Conservation (phyloP, 129 eudicot species). For the Arctium lappa region DNA sequence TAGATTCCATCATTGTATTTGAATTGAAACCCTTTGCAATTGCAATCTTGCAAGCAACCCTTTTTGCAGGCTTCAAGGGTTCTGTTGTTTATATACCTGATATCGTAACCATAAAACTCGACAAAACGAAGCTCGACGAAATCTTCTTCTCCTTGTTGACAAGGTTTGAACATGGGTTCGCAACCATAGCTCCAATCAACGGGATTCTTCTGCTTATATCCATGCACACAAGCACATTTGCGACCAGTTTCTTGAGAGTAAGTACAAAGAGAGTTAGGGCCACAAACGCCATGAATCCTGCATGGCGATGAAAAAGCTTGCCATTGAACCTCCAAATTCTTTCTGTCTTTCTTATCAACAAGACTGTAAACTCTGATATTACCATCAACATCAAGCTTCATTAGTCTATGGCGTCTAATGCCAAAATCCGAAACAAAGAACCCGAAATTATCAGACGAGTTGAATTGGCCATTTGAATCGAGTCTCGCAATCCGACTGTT, state of each 20-base stretch:
- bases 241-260: conserved; percentile 21
- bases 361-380: conserved; percentile 46
- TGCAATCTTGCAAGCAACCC: conserved; percentile 25
- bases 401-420: conserved; percentile 15
- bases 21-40: conserved; percentile 48
- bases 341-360: background rate
- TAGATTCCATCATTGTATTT: conserved; percentile 11
- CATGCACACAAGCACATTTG: conserved; percentile 36
- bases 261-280: conserved; percentile 39
- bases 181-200: conserved; percentile 43
- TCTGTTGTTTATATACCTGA: conserved; percentile 1
- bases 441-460: conserved; percentile 32
- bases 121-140: conserved; percentile 19
- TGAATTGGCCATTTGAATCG: conserved; percentile 31
- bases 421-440: conserved; percentile 41
- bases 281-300: conserved; percentile 46
- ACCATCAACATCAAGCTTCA: conserved; percentile 52
- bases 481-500: conserved; percentile 30
- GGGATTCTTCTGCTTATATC: conserved; percentile 28
- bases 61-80: conserved; percentile 33
- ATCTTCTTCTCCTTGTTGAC: background rate
- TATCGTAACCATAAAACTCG: conserved; percentile 43
- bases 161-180: conserved; percentile 23
- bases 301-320: conserved; percentile 28
- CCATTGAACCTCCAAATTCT: conserved; percentile 41